A percentile compares a stretch with the other conserved stretches of the same genome.
Evolutionary conservation across 2,329 filamentous ascomycete species (phyloP).

Genomic region (Hymenoscyphus albidus): DNA sequence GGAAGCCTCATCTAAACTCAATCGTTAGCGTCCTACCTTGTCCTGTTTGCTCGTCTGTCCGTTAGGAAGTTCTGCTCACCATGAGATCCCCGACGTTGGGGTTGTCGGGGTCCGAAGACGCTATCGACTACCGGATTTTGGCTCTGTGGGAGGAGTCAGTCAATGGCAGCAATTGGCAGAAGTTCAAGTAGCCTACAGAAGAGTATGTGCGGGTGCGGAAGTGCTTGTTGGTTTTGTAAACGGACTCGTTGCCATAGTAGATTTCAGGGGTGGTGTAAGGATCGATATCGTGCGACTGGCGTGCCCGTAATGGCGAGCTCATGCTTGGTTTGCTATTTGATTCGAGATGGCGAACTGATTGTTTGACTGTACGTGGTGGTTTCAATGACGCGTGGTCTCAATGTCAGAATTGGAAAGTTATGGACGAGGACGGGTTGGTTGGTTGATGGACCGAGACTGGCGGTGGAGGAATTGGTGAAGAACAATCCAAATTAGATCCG

Average conservation of each 20-base stretch:
- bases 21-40: slow-evolving; percentile 1
- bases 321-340: slow-evolving; percentile 13
- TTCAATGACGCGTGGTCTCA: background rate
- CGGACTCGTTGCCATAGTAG: slow-evolving; percentile 32
- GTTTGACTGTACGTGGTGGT: background rate
- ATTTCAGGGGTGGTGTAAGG: slow-evolving; percentile 32
- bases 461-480: background rate
- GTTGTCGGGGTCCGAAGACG: slow-evolving; percentile 24
- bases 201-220: slow-evolving; percentile 33
- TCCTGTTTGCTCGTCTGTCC: slow-evolving; percentile 5
- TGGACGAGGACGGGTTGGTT: background rate
- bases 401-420: background rate
- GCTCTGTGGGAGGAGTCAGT: slow-evolving; percentile 21
- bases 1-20: slow-evolving; percentile 63
- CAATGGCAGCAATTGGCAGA: background rate
- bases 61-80: slow-evolving; percentile 33
- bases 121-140: slow-evolving; percentile 21
- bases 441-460: background rate
- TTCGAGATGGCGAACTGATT: background rate
- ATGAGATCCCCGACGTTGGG: slow-evolving; percentile 33
- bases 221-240: slow-evolving; percentile 27
- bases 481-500: background rate
- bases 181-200: slow-evolving; percentile 19
- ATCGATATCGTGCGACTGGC: slow-evolving; percentile 30
- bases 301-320: slow-evolving; percentile 23